Base-by-base conservation (phyloP, 495 filamentous ascomycete genomes). In the Trichoderma reesei region DNA sequence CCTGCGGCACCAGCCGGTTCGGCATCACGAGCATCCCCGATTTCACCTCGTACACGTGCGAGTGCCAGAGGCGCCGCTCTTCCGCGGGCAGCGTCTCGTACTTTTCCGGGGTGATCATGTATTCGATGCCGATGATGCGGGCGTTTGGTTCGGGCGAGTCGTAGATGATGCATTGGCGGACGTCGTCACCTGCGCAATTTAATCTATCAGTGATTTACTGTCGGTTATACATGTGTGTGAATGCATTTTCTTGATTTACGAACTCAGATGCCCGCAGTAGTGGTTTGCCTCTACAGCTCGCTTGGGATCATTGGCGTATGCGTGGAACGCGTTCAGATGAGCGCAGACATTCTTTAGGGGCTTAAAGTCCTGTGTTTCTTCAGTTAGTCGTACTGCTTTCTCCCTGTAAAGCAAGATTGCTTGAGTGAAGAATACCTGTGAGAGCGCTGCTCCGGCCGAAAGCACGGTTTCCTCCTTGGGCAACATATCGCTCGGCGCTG, bases 11-110 rank as follows among this genome's bases (percentile, higher is more conserved):
- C 0, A 73, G 67, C 0, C 90, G 88, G 8, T 83, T 79, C 0
- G 91, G 91, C 91, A 96, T 90, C 66, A 93, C 80, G 3, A 96
- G 80, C 87, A 92, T 88, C 0, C 91, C 91, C 37, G 83, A 86
- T 68, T 94, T 94, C 10, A 96, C 90, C 69, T 96, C 92, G 73
- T 88, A 96, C 37, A 89, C 89, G 70, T 94, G 90, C 34, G 80
- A 82, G 72, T 93, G 90, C 89, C 90, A 95, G 18, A 90, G 82
- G 64, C 81, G 79, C 13, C 86, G 83, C 74, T 96, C 92, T 10
- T 83, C 80, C 0, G 70, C 5, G 7, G 82, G 77, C 0, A 97
- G 84, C 0, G 82, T 86, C 10, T 78, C 73, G 78, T 85, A 96
- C 2, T 96, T 77, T 3, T 76, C 74, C 0, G 85, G 84, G 3